Evolutionary conservation across 306 rosid species (phyloP), one percentile per base, ranked within the genome.

Genomic region (Sicyos baderoa): DNA sequence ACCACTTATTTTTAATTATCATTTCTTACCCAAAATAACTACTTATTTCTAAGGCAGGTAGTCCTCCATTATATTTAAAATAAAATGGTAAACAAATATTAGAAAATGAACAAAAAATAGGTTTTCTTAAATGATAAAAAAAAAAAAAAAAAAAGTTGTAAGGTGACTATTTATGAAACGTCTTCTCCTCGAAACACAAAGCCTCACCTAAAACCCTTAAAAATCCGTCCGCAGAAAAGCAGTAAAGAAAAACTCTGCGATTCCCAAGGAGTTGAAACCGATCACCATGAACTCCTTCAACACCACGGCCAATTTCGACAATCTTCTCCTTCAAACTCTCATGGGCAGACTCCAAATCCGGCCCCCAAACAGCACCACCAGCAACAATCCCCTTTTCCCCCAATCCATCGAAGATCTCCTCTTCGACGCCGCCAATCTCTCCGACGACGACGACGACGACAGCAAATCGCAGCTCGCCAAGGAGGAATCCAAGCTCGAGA

Each of bases 351-450:
- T 90, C 68, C 86, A 88, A 53, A 75, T 90, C 57, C 87, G 89
- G 7, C 59, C 88, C 17, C 76, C 87, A 5, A 70, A 37, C 44
- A 37, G 11, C 56, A 59, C 22, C 53, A 64, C 2, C 68, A 72
- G 16, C 56, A 59, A 32, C 53, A 81, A 76, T 49, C 78, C 89
- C 21, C 57, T 85, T 50, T 75, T 81, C 68, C 37, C 88, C 52
- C 92, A 80, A 51, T 84, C 97, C 77, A 88, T 91, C 54, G 97
- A 89, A 68, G 96, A 91, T 57, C 88, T 84, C 17, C 89, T 84
- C 76, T 80, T 75, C 55, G 87, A 74, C 54, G 79, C 82, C 37
- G 76, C 83, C 76, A 73, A 75, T 64, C 79, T 72, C 55, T 76
- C 76, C 68, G 79, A 70, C 45, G 84, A 63, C 19, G 82, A 78